phyloP scores from a whole-genome alignment of 2,329 filamentous ascomycete genomes.

The Macrophomina tecta region DNA sequence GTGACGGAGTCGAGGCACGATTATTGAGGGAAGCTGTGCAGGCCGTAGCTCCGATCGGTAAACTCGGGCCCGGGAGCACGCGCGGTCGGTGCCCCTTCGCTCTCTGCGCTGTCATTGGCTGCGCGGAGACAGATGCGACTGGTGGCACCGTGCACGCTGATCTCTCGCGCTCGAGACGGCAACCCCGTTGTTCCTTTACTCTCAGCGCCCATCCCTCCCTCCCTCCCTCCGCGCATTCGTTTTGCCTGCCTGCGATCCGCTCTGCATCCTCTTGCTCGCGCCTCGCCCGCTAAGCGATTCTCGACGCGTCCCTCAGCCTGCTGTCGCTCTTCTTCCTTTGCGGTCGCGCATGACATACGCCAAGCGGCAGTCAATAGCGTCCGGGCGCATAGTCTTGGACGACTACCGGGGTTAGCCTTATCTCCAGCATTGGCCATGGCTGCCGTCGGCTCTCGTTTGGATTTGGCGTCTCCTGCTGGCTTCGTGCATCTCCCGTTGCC shows the following conservation, averaged over 20 bases:
- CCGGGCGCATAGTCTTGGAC: neutral
- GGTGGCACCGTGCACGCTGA: neutral
- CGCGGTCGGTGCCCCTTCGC: neutral
- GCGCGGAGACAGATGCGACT: neutral
- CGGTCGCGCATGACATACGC: neutral
- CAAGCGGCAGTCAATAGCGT: constrained; percentile 5
- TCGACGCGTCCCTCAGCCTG: neutral
- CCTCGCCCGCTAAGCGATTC: neutral
- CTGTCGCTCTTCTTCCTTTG: neutral
- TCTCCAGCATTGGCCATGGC: neutral
- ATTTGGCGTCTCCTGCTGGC: neutral
- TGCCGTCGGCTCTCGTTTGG: neutral
- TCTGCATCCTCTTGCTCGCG: neutral
- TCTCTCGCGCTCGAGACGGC: neutral
- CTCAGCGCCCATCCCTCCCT: neutral
- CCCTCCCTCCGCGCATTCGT: neutral
- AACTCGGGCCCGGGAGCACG: constrained; percentile 3
- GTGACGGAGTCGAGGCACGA: neutral
- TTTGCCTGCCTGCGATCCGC: neutral
- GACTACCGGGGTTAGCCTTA: neutral
- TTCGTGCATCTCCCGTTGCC: neutral
- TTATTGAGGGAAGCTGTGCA: neutral
- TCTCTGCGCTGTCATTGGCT: neutral
- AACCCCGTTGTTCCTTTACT: constrained; percentile 1
- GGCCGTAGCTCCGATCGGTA: constrained; percentile 20